Evolutionary conservation across 1,139 yeast species (phyloP), one percentile per base, ranked within the genome.

Genomic region (Citeromyces hawaiiensis): DNA sequence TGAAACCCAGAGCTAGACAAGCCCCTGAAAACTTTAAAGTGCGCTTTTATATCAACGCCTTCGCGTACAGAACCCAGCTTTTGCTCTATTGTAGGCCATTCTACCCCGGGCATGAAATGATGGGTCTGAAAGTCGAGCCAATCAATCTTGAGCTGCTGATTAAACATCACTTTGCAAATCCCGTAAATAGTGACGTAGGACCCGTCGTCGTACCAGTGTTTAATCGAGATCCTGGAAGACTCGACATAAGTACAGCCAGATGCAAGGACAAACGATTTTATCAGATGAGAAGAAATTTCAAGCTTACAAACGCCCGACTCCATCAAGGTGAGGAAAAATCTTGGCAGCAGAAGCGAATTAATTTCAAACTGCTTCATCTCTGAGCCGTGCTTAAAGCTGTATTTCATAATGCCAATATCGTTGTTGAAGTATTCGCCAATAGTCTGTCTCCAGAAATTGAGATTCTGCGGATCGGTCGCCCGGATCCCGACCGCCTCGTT

Each of bases 241-340:
- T 72, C 77, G 37, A 85, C 63, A 42, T 76, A 68, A 0, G 81
- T 74, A 8, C 77, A 68, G 1, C 87, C 87, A 48, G 74, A 73
- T 36, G 76, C 72, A 52, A 81, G 60, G 3, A 78, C 77, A 50
- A 76, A 83, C 38, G 81, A 81, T 44, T 76, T 69, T 30, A 83
- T 57, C 39, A 82, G 76, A 14, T 82, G 81, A 6, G 83, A 69
- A 4, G 70, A 60, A 3, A 83, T 55, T 41, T 74, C 77, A 43
- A 81, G 69, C 37, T 72, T 63, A 4, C 64, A 58, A 3, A 81
- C 72, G 10, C 79, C 75, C n/a, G 71, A 62, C 36, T 68, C 60
- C 30, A 73, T 66, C 33, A 72, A 63, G 0, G 80, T 64, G 38
- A 68, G 67, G 47, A 78, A 69, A 44, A 81, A 72, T 40, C 81